Conservation (phyloP, 768 basidiomycete genomes). For the Agaricus subrufescens region DNA sequence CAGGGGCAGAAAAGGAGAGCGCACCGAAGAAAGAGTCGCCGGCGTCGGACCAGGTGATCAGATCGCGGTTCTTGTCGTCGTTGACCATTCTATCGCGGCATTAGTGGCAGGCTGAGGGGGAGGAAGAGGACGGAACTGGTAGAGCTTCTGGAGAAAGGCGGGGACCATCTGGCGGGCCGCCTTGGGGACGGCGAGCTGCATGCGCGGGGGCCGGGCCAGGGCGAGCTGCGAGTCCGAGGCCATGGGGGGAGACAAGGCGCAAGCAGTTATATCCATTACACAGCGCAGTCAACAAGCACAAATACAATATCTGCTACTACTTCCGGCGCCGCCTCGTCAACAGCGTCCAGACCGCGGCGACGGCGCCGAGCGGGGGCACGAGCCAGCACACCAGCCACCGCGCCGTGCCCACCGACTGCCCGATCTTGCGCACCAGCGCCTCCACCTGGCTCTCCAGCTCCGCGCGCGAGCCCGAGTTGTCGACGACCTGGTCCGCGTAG, state of each 20-base stretch:
- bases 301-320: background rate
- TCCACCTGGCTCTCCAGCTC: conserved; percentile 61
- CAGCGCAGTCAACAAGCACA: background rate
- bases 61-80: conserved; percentile 72
- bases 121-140: conserved; percentile 47
- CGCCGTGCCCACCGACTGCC: conserved; percentile 45
- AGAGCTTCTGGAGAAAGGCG: conserved; percentile 90
- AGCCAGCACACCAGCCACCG: conserved; percentile 58
- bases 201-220: conserved; percentile 37
- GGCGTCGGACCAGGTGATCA: conserved; percentile 88
- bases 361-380: conserved; percentile 46
- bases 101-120: conserved; percentile 8
- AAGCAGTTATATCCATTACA: background rate
- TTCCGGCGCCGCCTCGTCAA: background rate
- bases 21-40: conserved; percentile 92
- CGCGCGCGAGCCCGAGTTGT: conserved; percentile 75
- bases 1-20: conserved; percentile 6
- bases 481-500: conserved; percentile 85
- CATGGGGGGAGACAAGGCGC: conserved; percentile 21
- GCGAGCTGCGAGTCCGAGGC: conserved; percentile 54
- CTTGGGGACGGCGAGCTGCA: conserved; percentile 26
- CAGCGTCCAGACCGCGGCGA: conserved; percentile 13
- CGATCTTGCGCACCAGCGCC: conserved; percentile 37
- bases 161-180: conserved; percentile 45
- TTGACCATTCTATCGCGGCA: conserved; percentile 74